A percentile compares a stretch with the other conserved stretches of the same genome.
Evolutionary conservation across 1,284 basidiomycete species (phyloP).

Genomic region (Phaffia rhodozyma): DNA sequence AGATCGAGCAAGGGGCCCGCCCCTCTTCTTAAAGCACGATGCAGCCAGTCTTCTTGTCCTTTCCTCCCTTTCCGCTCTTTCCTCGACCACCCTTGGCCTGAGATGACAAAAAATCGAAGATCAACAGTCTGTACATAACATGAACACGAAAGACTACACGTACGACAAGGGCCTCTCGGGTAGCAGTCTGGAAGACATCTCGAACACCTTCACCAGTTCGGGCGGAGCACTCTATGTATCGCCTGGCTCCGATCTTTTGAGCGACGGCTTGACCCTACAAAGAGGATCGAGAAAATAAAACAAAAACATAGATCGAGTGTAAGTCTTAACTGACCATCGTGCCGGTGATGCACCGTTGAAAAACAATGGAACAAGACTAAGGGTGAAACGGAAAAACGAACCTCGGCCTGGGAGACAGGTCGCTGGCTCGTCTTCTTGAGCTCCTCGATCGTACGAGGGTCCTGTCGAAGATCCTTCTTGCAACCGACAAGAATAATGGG

Average conservation of each 20-base stretch:
- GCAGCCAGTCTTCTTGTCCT: conserved; percentile 29
- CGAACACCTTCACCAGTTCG: conserved; percentile 79
- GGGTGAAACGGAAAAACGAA: conserved; percentile 28
- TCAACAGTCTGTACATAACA: neutral
- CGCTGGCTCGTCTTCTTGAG: conserved; percentile 67
- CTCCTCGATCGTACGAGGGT: conserved; percentile 65
- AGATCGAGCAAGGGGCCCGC: no score
- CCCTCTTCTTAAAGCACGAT: conserved; percentile 43
- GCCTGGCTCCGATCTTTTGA: conserved; percentile 75
- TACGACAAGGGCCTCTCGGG: conserved; percentile 59
- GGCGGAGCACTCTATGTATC: conserved; percentile 83
- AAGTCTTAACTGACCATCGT: neutral
- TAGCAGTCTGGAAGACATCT: conserved; percentile 85
- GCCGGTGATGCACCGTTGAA: neutral
- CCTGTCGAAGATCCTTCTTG: conserved; percentile 78
- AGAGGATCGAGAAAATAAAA: neutral
- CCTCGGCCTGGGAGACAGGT: conserved; percentile 65
- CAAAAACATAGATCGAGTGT: neutral
- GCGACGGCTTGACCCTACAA: conserved; percentile 68
- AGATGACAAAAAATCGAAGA: neutral
- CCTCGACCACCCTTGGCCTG: conserved; percentile 19
- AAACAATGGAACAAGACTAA: neutral
- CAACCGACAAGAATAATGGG: conserved; percentile 85
- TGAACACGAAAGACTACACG: neutral
- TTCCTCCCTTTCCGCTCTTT: conserved; percentile 18